These are phyloP conservation scores for Talaromyces marneffei DNA, from an alignment of 2,329 filamentous ascomycete species.

Conservation along the genomic window DNA sequence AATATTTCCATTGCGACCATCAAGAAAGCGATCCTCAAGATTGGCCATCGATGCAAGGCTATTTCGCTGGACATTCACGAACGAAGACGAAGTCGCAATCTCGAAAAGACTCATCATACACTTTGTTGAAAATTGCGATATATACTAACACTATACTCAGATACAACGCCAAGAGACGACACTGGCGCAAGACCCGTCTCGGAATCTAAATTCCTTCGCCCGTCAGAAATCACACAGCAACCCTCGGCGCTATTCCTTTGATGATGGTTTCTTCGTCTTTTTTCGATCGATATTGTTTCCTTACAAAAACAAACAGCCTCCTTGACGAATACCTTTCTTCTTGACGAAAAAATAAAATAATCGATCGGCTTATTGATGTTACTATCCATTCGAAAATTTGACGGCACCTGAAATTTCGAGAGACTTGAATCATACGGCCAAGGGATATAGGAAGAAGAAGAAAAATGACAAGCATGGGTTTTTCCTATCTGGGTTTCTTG, in stretches of 20 bases:
- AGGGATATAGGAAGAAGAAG: background rate
- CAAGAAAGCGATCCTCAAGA: background rate
- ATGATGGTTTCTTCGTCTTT: background rate
- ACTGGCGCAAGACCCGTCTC: constrained; percentile 99
- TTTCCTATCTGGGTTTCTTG: background rate
- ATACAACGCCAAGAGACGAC: constrained; percentile 99
- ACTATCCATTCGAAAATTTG: background rate
- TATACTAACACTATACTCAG: background rate
- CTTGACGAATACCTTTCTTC: background rate
- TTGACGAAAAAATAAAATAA: constrained; percentile 5
- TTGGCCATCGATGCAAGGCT: background rate
- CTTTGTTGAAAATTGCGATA: background rate
- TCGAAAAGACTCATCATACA: too few species aligned
- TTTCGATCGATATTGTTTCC: background rate
- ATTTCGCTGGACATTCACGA: background rate
- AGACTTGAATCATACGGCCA: background rate
- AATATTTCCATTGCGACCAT: background rate
- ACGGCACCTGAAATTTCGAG: background rate
- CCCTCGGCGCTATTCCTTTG: constrained; percentile 8
- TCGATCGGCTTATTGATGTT: constrained; percentile 1
- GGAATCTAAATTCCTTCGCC: constrained; percentile 68
- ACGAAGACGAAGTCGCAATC: background rate
- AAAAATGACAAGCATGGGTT: background rate
- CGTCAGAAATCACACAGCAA: constrained; percentile 9
- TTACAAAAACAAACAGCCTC: background rate